Evolutionary conservation across 1,284 basidiomycete species (phyloP), one percentile per base, ranked within the genome.

Genomic region (Papiliotrema fonsecae): DNA sequence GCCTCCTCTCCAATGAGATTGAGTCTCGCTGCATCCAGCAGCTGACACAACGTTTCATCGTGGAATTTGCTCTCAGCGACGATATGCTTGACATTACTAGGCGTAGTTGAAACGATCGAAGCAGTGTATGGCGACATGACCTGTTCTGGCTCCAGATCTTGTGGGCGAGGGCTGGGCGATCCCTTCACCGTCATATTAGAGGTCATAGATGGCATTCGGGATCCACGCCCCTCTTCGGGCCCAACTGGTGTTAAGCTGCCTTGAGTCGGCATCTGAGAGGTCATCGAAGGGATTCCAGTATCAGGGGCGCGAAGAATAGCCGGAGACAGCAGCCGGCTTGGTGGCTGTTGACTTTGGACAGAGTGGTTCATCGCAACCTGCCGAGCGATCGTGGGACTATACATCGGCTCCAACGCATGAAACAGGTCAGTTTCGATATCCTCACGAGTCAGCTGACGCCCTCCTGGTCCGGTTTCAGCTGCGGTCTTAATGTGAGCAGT

Each of bases 21-120:
- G 24, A 72, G 48, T 16, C 68, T 53, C 2, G 67, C 67, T 19
- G 70, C 72, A 44, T 67, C 64, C 2, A 74, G 55, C 1, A 73
- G 56, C 51, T 74, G 70, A 50, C 72, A 74, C 0, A 74, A 61
- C 16, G 62, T 64, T 34, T 74, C 72, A 48, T 74, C 72, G 44
- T 74, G 72, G 49, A 68, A 72, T 18, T 56, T 54, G 51, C 64
- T 69, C 4, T 65, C 56, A 13, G 56, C 55, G 7, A 72, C 65
- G 6, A 70, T 34, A 25, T 60, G 47, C 45, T 67, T 60, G 35
- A 72, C 62, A 10, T 67, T 61, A 13, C 64, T 65, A 2, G 60
- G 54, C 0, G 64, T 67, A 1, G 69, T 70, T 0, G 60, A 54
- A 13, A 57, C 35, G 0, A 61, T 65, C 1, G 43, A 19, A 6